Conservation (phyloP, 1,284 basidiomycete species). For the Papiliotrema nemorosa region DNA sequence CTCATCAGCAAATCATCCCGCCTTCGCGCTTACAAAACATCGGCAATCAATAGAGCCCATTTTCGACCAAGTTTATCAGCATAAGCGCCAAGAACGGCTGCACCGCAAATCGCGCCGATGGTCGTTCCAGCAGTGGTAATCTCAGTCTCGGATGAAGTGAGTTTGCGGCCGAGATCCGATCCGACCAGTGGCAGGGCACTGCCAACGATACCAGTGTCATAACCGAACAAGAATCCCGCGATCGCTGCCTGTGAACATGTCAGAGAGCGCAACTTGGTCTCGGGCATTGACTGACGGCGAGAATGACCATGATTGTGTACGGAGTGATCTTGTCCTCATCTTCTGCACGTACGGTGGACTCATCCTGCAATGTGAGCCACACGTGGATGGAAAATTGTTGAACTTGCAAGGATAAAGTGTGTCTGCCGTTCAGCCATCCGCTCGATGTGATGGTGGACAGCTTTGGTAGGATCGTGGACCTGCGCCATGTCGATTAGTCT, state of each 20-base stretch:
- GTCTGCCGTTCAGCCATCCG: slow-evolving; percentile 6
- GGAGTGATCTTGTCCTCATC: slow-evolving; percentile 24
- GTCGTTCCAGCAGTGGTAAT: slow-evolving; percentile 22
- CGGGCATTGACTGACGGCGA: neutral
- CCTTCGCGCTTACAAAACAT: slow-evolving; percentile 19
- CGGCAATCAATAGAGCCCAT: slow-evolving; percentile 16
- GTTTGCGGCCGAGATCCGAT: slow-evolving; percentile 11
- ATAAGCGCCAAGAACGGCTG: slow-evolving; percentile 10
- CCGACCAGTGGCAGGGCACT: slow-evolving; percentile 18
- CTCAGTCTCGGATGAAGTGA: slow-evolving; percentile 14
- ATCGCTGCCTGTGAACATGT: slow-evolving; percentile 5
- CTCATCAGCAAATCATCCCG: neutral
- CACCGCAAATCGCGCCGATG: slow-evolving; percentile 22
- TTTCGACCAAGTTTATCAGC: slow-evolving; percentile 19
- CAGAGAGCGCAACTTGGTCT: neutral
- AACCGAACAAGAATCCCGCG: slow-evolving; percentile 11
- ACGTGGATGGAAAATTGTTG: neutral
- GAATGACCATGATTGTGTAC: slow-evolving; percentile 33
- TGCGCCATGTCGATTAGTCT: too few species aligned
- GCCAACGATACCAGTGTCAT: slow-evolving; percentile 21
- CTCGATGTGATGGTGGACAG: neutral
- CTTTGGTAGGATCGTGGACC: too few species aligned
- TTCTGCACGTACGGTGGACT: slow-evolving; percentile 16
- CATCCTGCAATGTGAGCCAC: slow-evolving; percentile 1
- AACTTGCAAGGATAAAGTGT: neutral